Percentiles rank a stretch among this genome's conserved stretches.
phyloP scores from a whole-genome alignment of 2,329 filamentous ascomycete genomes.

The Paraphoma chrysanthemicola region DNA sequence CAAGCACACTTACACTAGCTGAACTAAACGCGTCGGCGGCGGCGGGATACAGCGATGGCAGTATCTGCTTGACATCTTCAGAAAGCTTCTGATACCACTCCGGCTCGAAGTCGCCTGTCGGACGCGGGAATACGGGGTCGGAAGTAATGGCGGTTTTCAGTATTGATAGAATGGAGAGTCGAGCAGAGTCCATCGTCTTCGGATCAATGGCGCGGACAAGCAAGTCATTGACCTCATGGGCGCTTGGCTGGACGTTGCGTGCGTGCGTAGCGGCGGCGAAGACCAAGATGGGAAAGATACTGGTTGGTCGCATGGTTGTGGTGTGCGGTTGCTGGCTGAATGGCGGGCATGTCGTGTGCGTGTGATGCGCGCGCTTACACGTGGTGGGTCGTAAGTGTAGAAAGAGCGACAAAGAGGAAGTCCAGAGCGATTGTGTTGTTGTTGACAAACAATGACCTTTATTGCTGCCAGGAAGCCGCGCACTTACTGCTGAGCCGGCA shows the following conservation, averaged over 20 bases:
- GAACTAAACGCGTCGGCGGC: neutral
- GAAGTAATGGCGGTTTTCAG: slow-evolving; percentile 21
- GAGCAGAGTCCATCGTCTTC: slow-evolving; percentile 18
- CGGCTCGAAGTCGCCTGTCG: slow-evolving; percentile 11
- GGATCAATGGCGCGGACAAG: slow-evolving; percentile 15
- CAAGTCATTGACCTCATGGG: neutral
- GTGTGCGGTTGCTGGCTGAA: neutral
- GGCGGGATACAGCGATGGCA: slow-evolving; percentile 18
- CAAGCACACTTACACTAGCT: neutral
- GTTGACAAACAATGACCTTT: slow-evolving; percentile 17
- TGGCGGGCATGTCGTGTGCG: neutral
- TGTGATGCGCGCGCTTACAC: neutral
- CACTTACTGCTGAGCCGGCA: neutral
- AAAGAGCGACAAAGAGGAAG: slow-evolving; percentile 1
- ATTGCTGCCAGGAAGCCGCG: no score
- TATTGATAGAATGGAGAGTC: slow-evolving; percentile 20
- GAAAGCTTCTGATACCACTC: slow-evolving; percentile 23
- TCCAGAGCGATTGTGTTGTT: neutral
- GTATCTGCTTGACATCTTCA: slow-evolving; percentile 14
- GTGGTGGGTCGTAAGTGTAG: neutral
- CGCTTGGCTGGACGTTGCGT: neutral
- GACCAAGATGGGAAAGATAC: slow-evolving; percentile 5
- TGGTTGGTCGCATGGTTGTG: slow-evolving; percentile 9
- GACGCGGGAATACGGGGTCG: slow-evolving; percentile 4
- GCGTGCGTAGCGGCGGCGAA: neutral